phyloP scores from a whole-genome alignment of 352 stramenopile species.

The Globisporangium middletonii region DNA sequence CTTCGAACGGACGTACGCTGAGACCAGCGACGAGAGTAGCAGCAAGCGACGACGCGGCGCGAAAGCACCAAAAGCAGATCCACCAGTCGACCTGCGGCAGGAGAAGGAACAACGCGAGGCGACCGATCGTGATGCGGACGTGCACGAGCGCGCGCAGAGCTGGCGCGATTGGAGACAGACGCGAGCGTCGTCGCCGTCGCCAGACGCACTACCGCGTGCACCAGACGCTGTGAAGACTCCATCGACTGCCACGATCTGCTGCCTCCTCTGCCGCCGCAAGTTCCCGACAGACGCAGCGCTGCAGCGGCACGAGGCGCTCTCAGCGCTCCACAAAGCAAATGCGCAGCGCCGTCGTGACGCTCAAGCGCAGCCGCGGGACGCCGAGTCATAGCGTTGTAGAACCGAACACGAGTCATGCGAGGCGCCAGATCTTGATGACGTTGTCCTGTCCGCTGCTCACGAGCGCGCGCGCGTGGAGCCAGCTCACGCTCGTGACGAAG shows the following conservation, averaged over 20 bases:
- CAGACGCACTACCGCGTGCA: background rate
- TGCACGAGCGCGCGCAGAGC: constrained; percentile 29
- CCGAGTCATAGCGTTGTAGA: background rate
- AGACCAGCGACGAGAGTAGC: background rate
- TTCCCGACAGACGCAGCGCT: constrained; percentile 42
- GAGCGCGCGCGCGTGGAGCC: constrained; percentile 33
- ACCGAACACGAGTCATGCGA: constrained; percentile 15
- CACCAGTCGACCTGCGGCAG: background rate
- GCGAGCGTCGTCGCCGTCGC: background rate
- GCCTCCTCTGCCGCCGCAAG: constrained; percentile 63
- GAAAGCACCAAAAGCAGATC: background rate
- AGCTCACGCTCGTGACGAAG: constrained; percentile 60
- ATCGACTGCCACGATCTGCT: constrained; percentile 28
- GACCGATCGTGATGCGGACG: background rate
- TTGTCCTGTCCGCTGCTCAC: constrained; percentile 63
- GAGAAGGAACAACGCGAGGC: constrained; percentile 15
- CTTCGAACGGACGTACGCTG: constrained; percentile 53
- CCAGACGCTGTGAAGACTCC: background rate
- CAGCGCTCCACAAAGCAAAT: constrained; percentile 47
- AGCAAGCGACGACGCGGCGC: background rate
- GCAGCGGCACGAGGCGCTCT: constrained; percentile 44
- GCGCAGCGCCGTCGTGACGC: constrained; percentile 2
- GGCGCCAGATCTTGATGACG: constrained; percentile 62
- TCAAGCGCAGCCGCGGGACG: background rate
- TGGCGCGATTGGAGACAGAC: constrained; percentile 37